phyloP scores from a whole-genome alignment of 2,329 filamentous ascomycete genomes.

The Alternaria sp. region DNA sequence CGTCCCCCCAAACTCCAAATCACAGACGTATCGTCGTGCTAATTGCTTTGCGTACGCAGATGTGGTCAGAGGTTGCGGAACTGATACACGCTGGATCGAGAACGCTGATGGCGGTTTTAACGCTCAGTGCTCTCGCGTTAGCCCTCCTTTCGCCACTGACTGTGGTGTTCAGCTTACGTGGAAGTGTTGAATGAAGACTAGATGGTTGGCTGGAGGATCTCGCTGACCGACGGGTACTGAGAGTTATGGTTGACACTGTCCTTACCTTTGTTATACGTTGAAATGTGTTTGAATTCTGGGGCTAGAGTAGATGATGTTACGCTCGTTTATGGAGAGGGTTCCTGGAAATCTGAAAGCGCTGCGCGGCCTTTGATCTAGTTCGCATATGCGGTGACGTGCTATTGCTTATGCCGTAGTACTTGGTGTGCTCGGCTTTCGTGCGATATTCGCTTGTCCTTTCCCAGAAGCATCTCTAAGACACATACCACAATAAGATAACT shows the following conservation, averaged over 20 bases:
- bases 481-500: not conserved
- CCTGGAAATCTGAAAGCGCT: not conserved
- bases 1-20: rapidly evolving
- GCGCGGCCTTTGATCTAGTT: not conserved
- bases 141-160: not conserved
- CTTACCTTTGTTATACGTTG: not conserved
- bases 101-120: not conserved
- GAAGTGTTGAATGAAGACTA: not conserved
- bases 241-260: not conserved
- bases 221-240: not conserved
- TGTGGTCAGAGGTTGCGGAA: not conserved
- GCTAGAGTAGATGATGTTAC: not conserved
- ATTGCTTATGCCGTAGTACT: not conserved
- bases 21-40: not conserved
- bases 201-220: not conserved
- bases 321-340: not conserved
- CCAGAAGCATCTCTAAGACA: not conserved
- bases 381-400: not conserved
- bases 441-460: not conserved
- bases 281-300: not conserved
- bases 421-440: not conserved
- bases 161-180: not conserved
- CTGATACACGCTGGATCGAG: not conserved
- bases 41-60: not conserved
- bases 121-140: not conserved